These are phyloP conservation scores for Pythium aristosporum DNA, from an alignment of 352 stramenopile species.

Conservation along the genomic window DNA sequence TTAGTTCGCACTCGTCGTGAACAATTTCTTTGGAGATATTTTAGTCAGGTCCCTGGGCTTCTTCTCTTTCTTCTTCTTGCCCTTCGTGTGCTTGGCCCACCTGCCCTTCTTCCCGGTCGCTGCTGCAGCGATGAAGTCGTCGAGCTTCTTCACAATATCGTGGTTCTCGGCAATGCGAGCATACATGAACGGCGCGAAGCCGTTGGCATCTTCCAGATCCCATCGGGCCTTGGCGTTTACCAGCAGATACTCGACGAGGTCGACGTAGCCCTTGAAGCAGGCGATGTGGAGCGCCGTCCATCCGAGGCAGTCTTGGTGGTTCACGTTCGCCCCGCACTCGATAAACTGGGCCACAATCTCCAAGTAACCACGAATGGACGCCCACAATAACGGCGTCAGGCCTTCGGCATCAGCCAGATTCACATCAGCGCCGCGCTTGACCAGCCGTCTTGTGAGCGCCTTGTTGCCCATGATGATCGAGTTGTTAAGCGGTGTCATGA, in stretches of 20 bases:
- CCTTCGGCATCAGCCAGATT: constrained; percentile 60
- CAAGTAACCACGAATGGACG: constrained; percentile 63
- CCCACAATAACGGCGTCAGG: constrained; percentile 65
- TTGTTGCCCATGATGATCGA: constrained; percentile 86
- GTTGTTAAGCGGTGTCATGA: constrained; percentile 66
- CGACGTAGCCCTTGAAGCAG: constrained; percentile 69
- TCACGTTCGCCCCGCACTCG: constrained; percentile 51
- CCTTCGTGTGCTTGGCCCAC: constrained; percentile 27
- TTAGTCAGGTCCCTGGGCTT: constrained; percentile 27
- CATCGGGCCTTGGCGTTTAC: constrained; percentile 41
- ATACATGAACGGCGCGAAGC: constrained; percentile 72
- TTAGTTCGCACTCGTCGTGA: constrained; percentile 27
- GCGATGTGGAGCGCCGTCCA: constrained; percentile 73
- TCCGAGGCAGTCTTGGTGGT: constrained; percentile 59
- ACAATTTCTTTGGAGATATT: constrained; percentile 49
- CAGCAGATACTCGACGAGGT: constrained; percentile 72
- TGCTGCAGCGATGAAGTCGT: constrained; percentile 44
- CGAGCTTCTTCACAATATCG: constrained; percentile 57
- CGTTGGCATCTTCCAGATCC: constrained; percentile 59
- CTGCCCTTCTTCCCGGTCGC: constrained; percentile 32
- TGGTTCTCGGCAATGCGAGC: constrained; percentile 65
- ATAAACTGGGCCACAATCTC: constrained; percentile 74
- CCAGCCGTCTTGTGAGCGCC: constrained; percentile 51
- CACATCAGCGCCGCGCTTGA: constrained; percentile 55
- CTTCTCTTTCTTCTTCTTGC: constrained; percentile 34